phyloP scores from a whole-genome alignment of 805 yeast species.

The Cyberlindnera maritima region DNA sequence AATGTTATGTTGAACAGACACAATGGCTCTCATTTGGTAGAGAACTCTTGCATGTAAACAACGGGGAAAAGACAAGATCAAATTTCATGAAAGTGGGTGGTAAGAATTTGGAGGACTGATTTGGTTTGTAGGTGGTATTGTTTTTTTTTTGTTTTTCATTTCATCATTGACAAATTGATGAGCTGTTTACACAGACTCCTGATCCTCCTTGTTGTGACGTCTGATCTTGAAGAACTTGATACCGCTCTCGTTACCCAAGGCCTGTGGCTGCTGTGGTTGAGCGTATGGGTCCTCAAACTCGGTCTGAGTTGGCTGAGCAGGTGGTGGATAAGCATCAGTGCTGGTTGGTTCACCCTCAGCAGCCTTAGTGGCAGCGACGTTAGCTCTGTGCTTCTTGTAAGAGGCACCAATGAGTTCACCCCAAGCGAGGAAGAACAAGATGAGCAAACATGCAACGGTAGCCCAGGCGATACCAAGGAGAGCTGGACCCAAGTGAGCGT shows the following conservation, averaged over 20 bases:
- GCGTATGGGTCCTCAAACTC: constrained; percentile 24
- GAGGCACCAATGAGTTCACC: constrained; percentile 46
- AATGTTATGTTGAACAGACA: too few species aligned
- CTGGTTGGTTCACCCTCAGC: constrained; percentile 11
- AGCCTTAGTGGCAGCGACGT: constrained; percentile 32
- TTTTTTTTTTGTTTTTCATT: not conserved
- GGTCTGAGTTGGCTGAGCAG: constrained; percentile 22
- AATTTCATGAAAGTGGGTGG: not conserved
- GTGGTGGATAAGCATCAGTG: constrained; percentile 12
- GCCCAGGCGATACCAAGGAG: constrained; percentile 72
- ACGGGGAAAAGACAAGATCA: not conserved
- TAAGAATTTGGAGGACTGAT: too few species aligned
- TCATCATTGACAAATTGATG: not conserved
- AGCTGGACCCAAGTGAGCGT: constrained; percentile 52
- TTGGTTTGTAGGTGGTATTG: too few species aligned
- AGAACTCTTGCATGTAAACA: too few species aligned
- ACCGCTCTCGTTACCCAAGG: constrained; percentile 47
- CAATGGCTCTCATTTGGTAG: too few species aligned
- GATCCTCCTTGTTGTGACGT: constrained; percentile 44
- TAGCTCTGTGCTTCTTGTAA: constrained; percentile 48
- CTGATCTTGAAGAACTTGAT: constrained; percentile 77
- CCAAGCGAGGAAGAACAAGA: constrained; percentile 52
- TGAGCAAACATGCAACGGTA: constrained; percentile 49
- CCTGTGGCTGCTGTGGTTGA: constrained; percentile 26
- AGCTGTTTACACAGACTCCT: constrained; percentile 34